Evolutionary conservation across 306 rosid species (phyloP).

Genomic region (Cicer chorassanicum): DNA sequence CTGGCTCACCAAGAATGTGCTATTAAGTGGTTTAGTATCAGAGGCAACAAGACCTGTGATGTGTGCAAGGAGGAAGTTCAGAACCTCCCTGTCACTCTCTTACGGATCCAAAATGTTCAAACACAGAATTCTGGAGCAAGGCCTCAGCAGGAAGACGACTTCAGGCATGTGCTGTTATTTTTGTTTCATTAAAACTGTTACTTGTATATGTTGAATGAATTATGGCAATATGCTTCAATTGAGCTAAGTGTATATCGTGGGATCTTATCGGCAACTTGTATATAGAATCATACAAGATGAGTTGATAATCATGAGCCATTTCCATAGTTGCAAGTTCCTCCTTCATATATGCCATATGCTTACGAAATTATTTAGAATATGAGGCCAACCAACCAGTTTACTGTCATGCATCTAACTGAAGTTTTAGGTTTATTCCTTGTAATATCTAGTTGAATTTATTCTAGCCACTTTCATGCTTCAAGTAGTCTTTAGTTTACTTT

Average conservation of each 20-base stretch:
- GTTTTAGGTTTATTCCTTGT: too few species aligned
- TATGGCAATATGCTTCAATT: constrained; percentile 11
- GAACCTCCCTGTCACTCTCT: constrained; percentile 85
- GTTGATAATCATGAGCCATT: constrained; percentile 34
- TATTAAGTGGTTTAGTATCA: constrained; percentile 93
- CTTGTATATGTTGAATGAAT: constrained; percentile 11
- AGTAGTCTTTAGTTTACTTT: constrained; percentile 1
- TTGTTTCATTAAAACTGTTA: constrained; percentile 22
- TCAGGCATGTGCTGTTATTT: constrained; percentile 65
- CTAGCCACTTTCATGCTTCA: too few species aligned
- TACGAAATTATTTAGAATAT: constrained; percentile 11
- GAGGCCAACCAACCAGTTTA: constrained; percentile 13
- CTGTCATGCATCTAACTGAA: constrained; percentile 25
- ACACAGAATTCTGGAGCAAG: constrained; percentile 58
- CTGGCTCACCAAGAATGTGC: constrained; percentile 97
- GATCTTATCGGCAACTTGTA: constrained; percentile 22
- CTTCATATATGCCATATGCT: constrained; percentile 13
- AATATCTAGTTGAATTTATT: too few species aligned
- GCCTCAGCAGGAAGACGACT: constrained; percentile 58
- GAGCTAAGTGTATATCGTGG: constrained; percentile 11
- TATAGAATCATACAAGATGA: constrained; percentile 22
- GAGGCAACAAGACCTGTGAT: constrained; percentile 93
- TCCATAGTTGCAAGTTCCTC: neutral
- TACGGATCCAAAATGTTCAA: constrained; percentile 69
- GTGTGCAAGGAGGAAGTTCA: constrained; percentile 92